These are phyloP conservation scores for Chalciporus sphaerocephalus DNA, from an alignment of 768 basidiomycete species.

Conservation along the genomic window DNA sequence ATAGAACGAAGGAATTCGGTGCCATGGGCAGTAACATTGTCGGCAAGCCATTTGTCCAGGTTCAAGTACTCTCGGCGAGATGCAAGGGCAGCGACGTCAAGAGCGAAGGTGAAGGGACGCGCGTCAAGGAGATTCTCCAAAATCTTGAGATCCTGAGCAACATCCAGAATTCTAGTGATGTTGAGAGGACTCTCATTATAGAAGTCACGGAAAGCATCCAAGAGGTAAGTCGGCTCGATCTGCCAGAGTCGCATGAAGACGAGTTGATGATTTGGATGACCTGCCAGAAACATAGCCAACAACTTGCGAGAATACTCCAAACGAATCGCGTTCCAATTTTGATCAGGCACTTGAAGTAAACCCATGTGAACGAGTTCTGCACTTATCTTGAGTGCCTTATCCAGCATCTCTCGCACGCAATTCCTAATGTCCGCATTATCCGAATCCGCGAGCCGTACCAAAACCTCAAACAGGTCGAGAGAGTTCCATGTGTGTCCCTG, in stretches of 20 bases:
- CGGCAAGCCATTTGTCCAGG: conserved; percentile 93
- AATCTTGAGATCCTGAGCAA: conserved; percentile 95
- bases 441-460: conserved; percentile 74
- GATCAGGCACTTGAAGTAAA: conserved; percentile 79
- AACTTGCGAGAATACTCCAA: conserved; percentile 83
- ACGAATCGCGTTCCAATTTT: conserved; percentile 84
- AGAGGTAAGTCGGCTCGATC: conserved; percentile 79
- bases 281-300: conserved; percentile 84
- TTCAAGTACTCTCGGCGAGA: conserved; percentile 92
- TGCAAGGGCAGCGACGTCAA: conserved; percentile 92
- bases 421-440: conserved; percentile 66
- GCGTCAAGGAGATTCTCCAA: conserved; percentile 89
- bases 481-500: conserved; percentile 96
- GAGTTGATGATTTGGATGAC: conserved; percentile 91
- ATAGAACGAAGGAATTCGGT: conserved; percentile 83
- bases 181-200: conserved; percentile 91
- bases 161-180: conserved; percentile 90
- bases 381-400: conserved; percentile 89
- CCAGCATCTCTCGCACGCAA: conserved; percentile 86
- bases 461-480: conserved; percentile 80
- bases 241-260: conserved; percentile 98
- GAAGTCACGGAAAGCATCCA: conserved; percentile 85
- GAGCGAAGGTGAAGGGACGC: conserved; percentile 81
- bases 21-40: conserved; percentile 78
- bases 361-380: conserved; percentile 95